Percentiles rank a stretch among this genome's conserved stretches.
These are phyloP conservation scores for Alternaria metachromatica DNA, from an alignment of 2,329 filamentous ascomycete genomes.

Conservation along the genomic window DNA sequence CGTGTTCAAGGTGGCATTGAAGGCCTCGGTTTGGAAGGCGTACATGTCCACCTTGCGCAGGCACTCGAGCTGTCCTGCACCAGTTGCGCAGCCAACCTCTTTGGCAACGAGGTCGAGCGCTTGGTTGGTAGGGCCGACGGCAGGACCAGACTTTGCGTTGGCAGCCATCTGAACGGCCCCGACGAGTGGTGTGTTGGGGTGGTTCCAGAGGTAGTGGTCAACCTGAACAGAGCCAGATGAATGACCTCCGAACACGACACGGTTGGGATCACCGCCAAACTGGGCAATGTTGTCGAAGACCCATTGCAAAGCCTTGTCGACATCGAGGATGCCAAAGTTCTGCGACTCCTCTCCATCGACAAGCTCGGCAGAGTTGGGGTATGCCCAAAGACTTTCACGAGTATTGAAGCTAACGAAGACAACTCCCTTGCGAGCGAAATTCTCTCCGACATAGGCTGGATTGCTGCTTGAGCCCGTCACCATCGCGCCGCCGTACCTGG, in stretches of 20 bases:
- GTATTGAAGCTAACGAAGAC: conserved; percentile 37
- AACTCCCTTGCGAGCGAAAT: conserved; percentile 37
- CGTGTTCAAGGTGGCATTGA: conserved; percentile 33
- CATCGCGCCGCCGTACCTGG: conserved; percentile 49
- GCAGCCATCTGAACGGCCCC: conserved; percentile 35
- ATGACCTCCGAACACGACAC: conserved; percentile 53
- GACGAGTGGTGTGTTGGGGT: conserved; percentile 26
- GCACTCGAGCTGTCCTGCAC: conserved; percentile 28
- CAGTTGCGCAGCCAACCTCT: conserved; percentile 29
- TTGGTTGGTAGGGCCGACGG: conserved; percentile 25
- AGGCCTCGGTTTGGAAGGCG: conserved; percentile 32
- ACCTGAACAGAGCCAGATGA: conserved; percentile 36
- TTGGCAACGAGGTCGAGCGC: conserved; percentile 33
- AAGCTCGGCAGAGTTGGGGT: conserved; percentile 51
- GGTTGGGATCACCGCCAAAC: conserved; percentile 52
- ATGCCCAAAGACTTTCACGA: conserved; percentile 49
- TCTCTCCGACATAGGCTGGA: conserved; percentile 52
- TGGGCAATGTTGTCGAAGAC: conserved; percentile 44
- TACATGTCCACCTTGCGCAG: conserved; percentile 30
- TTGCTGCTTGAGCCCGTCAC: conserved; percentile 51
- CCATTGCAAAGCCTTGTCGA: conserved; percentile 48
- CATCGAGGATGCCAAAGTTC: conserved; percentile 48
- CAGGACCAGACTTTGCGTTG: conserved; percentile 34
- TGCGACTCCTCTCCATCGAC: conserved; percentile 20
- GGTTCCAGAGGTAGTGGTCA: conserved; percentile 35